Evolutionary conservation across 2,329 filamentous ascomycete species (phyloP), one percentile per base, ranked within the genome.

Genomic region (Cordyceps farinosa): DNA sequence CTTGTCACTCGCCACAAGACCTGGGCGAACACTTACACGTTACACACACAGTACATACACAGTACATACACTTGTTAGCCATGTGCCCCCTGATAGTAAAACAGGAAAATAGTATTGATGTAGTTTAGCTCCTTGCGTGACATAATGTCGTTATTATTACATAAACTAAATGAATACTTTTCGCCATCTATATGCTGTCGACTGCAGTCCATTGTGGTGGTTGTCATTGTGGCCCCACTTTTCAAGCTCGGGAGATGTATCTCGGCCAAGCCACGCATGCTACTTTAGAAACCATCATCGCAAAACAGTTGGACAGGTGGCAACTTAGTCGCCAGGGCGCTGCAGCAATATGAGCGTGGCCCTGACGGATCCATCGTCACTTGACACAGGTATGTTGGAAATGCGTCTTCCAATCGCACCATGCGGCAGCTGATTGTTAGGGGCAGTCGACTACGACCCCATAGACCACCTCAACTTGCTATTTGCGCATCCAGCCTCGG

Each of bases 391-490:
- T 65, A 56, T 27, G 58, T 42, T 38, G 11, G 13, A 34, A 17
- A 30, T 10, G 15, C 8, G 5, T 30, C 32, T 22, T 1, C 29
- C 1, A 27, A 38, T n/a, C 11, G 15, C 27, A 11, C 11, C n/a
- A 13, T 22, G 30, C 54, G 47, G n/a, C 11, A 48, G 55, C 62
- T 60, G 34, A 63, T 53, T 50, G 44, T 48, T 34, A 30, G 8
- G 30, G 34, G 15, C 71, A 85, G 83, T 79, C 75, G 88, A 97
- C 76, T 98, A 97, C 79, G 90, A 98, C 75, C 92, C 95, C 61
- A 89, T 98, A 74, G 85, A 91, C 70, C 92, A 99, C 77, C 84
- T 99, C 63, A 98, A 99, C 79, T 83, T 90, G 66, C 89, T 99
- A 71, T 99, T 99, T 81, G 88, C 92, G 57, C 91, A 96, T 71